Evolutionary conservation across 202 grass and related monocot genomes (phyloP).

Genomic region (Carex arenaria): DNA sequence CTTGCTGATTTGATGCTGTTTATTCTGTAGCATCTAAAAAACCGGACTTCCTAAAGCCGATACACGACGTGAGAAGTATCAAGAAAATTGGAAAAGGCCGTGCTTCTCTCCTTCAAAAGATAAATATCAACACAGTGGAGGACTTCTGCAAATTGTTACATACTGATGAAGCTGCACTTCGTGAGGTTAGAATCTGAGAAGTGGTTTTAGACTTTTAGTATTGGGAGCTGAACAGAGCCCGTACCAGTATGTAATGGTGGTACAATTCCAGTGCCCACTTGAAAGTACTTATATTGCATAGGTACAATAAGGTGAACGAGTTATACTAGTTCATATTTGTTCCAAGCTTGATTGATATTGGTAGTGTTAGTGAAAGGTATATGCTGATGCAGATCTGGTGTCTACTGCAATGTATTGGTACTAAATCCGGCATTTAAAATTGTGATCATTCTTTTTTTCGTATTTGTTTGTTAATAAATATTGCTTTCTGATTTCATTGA

Average conservation of each 20-base stretch:
- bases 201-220: too few species aligned
- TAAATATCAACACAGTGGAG: conserved; percentile 25
- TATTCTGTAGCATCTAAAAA: background rate
- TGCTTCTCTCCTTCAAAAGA: conserved; percentile 7
- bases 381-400: background rate
- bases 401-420: background rate
- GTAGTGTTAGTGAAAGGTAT: background rate
- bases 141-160: conserved; percentile 28
- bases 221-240: too few species aligned
- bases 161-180: conserved; percentile 23
- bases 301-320: too few species aligned
- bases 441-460: background rate
- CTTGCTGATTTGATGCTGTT: background rate
- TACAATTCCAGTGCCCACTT: background rate
- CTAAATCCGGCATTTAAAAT: background rate
- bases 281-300: background rate
- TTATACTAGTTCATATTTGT: background rate
- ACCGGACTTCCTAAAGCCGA: background rate
- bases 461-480: background rate
- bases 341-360: background rate
- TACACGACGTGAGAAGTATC: background rate
- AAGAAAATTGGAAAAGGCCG: background rate
- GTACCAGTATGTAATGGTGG: background rate
- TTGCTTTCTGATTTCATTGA: background rate
- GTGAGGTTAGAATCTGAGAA: conserved; percentile 24